Base-by-base conservation (phyloP, 192 early-diverging fungal genomes). In the Podila verticillata region DNA sequence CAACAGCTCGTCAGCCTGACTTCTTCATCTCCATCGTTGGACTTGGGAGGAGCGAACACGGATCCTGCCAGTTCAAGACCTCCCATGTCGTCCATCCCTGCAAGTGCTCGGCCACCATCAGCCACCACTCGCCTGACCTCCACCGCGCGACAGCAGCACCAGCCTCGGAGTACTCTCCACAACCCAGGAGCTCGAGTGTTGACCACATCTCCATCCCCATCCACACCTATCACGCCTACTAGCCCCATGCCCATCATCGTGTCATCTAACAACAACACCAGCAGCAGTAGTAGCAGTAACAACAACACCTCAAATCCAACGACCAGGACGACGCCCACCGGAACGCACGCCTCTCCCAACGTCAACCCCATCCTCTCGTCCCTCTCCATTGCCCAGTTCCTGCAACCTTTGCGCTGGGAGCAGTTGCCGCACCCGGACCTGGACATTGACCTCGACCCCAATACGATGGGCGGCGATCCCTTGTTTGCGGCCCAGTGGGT, bases 361-460 rank as follows among this genome's bases (percentile, higher is more conserved):
- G 3, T 62, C 63, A 22, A 48, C 31, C 22, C 65, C 70, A 34
- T 15, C 70, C 28, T 22, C 49, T 29, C 44, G 32, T 9, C 29
- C 51, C 51, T 80, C 24, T 58, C 60, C 2, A 8, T 72, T 2
- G 29, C 65, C 3, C 70, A 66, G 61, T 72, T 80, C 15, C 34
- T 80, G 7, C 69, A 68, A 20, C 77, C 77, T 5, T 57, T 80
- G 66, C 66, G 56, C 5, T 80, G 77, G 77, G 77, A 80, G 20
- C 69, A 80, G 22, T 61, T 80, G 15, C 77, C 77, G 17, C 65
- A 56, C 30, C 77, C 77, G 15, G 77, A 80, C 24, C 31, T 72
- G 24, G 77, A 80, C 30, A 80, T 80, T 34, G 77, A 80, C 49
- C 62, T 80, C 5, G 77, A 80, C 26, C 77, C 77, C 10, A 68